A percentile compares a stretch with the other conserved stretches of the same genome.
These are phyloP conservation scores for Solanum paucissectum DNA, from an alignment of 257 asterid genomes.

Conservation along the genomic window DNA sequence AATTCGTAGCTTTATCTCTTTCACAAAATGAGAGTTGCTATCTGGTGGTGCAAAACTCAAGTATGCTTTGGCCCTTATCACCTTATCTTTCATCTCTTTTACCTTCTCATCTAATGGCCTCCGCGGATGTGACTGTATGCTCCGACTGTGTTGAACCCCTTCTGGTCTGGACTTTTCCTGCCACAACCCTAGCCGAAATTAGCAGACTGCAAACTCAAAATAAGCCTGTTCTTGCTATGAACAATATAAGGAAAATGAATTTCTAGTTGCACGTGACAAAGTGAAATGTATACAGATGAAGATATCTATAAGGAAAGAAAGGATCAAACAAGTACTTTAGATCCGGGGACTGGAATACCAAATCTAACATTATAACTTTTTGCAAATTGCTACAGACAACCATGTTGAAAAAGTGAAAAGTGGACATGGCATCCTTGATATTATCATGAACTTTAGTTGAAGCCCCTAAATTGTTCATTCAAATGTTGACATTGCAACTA, in stretches of 20 bases:
- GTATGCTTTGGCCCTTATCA: constrained; percentile 72
- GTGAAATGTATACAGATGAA: background rate
- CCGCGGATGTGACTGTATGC: constrained; percentile 13
- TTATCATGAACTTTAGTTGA: background rate
- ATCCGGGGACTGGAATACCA: background rate
- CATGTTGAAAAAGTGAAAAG: background rate
- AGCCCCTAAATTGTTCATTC: background rate
- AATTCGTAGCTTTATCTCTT: constrained; percentile 77
- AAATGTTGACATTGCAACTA: background rate
- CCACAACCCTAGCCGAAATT: constrained; percentile 13
- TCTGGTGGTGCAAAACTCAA: constrained; percentile 46
- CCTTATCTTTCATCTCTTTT: constrained; percentile 80
- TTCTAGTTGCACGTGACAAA: background rate
- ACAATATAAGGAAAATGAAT: background rate
- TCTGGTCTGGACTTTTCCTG: constrained; percentile 36
- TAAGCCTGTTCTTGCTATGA: background rate
- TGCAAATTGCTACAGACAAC: background rate
- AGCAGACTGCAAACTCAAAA: background rate
- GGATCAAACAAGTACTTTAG: background rate
- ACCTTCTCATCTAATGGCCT: constrained; percentile 47
- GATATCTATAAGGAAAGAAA: background rate
- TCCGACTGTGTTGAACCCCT: constrained; percentile 20
- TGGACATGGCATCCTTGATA: background rate
- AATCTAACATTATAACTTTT: background rate
- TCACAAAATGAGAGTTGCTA: constrained; percentile 71